phyloP scores from a whole-genome alignment of 805 yeast species.

The Hanseniaspora hatyaiensis region DNA sequence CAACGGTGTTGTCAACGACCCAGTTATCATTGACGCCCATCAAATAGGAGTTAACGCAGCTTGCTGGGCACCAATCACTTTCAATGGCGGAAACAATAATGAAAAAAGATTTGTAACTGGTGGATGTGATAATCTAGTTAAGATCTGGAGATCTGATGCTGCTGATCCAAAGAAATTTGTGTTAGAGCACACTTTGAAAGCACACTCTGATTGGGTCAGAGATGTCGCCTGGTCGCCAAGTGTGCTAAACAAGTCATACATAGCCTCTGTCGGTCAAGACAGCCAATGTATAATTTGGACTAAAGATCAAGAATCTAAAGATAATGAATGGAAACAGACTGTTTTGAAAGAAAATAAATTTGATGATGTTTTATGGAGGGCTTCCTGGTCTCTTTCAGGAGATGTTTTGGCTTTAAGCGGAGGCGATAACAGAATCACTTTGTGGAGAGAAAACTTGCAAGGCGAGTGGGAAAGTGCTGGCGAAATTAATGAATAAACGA shows the following conservation, averaged over 20 bases:
- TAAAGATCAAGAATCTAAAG: constrained; percentile 43
- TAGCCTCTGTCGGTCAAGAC: constrained; percentile 96
- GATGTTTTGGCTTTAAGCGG: constrained; percentile 90
- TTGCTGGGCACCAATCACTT: constrained; percentile 70
- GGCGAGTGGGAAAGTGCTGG: constrained; percentile 99
- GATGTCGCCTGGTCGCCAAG: constrained; percentile 98
- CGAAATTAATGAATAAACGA: constrained; percentile 72
- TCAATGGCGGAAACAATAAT: constrained; percentile 27
- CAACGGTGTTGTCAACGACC: constrained; percentile 60
- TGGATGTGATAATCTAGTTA: constrained; percentile 88
- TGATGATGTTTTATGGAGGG: constrained; percentile 97
- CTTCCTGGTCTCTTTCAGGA: constrained; percentile 94
- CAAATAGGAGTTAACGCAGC: constrained; percentile 90
- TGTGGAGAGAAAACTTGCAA: constrained; percentile 89
- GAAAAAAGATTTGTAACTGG: constrained; percentile 79
- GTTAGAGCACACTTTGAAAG: constrained; percentile 67
- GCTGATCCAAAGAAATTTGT: constrained; percentile 35
- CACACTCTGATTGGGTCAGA: constrained; percentile 97
- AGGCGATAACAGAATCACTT: constrained; percentile 88
- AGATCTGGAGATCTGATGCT: constrained; percentile 71
- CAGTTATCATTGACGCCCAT: constrained; percentile 56
- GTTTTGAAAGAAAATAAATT: constrained; percentile 65
- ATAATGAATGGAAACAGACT: constrained; percentile 70
- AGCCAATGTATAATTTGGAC: constrained; percentile 93
- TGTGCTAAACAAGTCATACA: constrained; percentile 69